Evolutionary conservation across 257 asterid genomes (phyloP).

Genomic region (Asclepias syriaca): DNA sequence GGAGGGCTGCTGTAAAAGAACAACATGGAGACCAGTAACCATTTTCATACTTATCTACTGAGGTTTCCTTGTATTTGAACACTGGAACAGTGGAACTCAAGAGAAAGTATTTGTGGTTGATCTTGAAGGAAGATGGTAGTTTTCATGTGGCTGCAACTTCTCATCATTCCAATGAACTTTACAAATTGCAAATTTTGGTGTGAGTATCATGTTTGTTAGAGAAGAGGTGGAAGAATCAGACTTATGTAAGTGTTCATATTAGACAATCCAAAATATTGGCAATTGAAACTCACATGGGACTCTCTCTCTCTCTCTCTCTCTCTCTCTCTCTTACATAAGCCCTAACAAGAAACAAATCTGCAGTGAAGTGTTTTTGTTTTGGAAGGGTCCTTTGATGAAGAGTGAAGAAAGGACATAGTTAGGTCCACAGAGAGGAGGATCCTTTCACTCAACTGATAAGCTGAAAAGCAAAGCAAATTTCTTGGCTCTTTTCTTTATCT

Average conservation of each 20-base stretch:
- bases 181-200: neutral
- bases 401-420: neutral
- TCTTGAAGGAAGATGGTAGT: neutral
- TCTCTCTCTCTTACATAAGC: neutral
- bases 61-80: neutral
- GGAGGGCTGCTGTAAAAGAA: neutral
- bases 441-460: neutral
- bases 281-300: constrained; percentile 1
- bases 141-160: neutral
- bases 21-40: neutral
- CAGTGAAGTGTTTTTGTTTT: neutral
- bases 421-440: neutral
- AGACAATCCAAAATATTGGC: neutral
- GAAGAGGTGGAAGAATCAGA: too few relatives aligned
- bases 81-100: neutral
- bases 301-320: neutral
- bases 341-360: neutral
- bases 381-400: neutral
- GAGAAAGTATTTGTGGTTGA: neutral
- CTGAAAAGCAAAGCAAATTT: too few relatives aligned
- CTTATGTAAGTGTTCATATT: too few relatives aligned
- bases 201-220: too few relatives aligned
- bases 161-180: neutral
- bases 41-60: neutral
- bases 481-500: neutral